phyloP scores from a whole-genome alignment of 139 green algal species.

The Yamagishiella unicocca region DNA sequence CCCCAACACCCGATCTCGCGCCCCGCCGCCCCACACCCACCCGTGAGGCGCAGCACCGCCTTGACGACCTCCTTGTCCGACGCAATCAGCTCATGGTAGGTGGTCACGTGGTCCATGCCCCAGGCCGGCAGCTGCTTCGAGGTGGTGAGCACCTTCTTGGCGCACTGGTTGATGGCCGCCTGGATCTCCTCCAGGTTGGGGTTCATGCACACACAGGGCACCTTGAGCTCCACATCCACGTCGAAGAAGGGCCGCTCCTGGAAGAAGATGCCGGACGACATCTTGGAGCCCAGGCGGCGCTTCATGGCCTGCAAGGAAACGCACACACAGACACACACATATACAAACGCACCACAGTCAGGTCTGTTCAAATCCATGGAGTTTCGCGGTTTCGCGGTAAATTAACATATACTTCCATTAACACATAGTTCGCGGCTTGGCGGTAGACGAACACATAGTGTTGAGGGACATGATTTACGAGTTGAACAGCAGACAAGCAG shows the following conservation, averaged over 20 bases:
- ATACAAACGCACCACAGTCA: neutral
- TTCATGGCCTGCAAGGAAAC: slow-evolving; percentile 86
- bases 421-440: too few species aligned
- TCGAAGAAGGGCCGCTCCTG: slow-evolving; percentile 90
- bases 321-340: too few species aligned
- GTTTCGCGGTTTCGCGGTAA: too few species aligned
- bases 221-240: slow-evolving; percentile 91
- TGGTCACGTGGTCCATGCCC: slow-evolving; percentile 65
- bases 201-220: slow-evolving; percentile 85
- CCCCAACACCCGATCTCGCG: neutral
- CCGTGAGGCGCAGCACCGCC: slow-evolving; percentile 86
- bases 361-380: too few species aligned
- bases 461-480: too few species aligned
- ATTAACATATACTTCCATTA: too few species aligned
- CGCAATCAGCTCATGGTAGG: slow-evolving; percentile 87
- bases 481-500: too few species aligned
- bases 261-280: slow-evolving; percentile 77
- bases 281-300: slow-evolving; percentile 76
- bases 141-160: slow-evolving; percentile 64
- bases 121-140: slow-evolving; percentile 82
- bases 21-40: slow-evolving; percentile 2
- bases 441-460: too few species aligned
- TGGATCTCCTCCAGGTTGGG: slow-evolving; percentile 92
- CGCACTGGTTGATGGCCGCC: slow-evolving; percentile 82
- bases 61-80: slow-evolving; percentile 90